Conservation (phyloP, 805 yeast species). For the Cyberlindnera bimundalis region DNA sequence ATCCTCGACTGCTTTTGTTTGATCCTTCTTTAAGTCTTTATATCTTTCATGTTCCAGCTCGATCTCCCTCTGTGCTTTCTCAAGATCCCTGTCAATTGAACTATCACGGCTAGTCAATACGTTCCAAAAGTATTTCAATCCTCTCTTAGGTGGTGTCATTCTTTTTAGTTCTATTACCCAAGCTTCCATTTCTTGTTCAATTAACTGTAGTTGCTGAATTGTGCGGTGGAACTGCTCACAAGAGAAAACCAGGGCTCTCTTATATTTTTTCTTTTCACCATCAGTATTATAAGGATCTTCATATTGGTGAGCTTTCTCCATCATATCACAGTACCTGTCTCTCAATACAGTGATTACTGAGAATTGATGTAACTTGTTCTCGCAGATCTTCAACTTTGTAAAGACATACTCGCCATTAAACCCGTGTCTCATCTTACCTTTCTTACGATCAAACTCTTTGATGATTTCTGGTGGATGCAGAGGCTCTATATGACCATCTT, state of each 20-base stretch:
- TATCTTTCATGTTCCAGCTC: too few species aligned
- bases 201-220: not conserved
- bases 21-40: not conserved
- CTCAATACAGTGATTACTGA: constrained; percentile 5
- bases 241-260: not conserved
- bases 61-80: too few species aligned
- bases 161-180: not conserved
- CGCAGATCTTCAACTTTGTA: constrained; percentile 10
- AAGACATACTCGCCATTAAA: constrained; percentile 18
- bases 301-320: constrained; percentile 3
- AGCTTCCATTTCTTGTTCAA: not conserved
- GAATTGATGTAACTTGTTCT: constrained; percentile 8
- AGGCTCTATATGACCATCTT: not conserved
- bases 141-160: not conserved
- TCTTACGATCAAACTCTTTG: not conserved
- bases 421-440: not conserved
- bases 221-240: not conserved
- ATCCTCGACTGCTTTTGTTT: not conserved
- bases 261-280: constrained; percentile 6
- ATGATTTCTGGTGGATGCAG: not conserved
- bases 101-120: not conserved
- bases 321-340: constrained; percentile 6
- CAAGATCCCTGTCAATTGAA: too few species aligned
- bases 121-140: not conserved
- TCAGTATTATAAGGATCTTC: constrained; percentile 15